phyloP scores from a whole-genome alignment of 148 eudicot genomes.

The Silene uniflora region DNA sequence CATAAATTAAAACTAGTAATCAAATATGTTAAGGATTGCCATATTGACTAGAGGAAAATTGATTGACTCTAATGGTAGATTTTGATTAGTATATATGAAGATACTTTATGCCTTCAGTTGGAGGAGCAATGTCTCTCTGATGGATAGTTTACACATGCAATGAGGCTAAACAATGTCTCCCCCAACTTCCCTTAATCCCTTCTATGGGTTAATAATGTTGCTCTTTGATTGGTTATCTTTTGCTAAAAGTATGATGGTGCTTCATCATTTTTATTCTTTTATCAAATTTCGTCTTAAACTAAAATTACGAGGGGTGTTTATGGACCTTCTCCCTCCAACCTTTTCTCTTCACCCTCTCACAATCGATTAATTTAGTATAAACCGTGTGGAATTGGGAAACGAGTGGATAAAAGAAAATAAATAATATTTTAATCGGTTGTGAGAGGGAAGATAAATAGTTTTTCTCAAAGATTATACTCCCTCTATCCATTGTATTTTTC shows the following conservation, averaged over 20 bases:
- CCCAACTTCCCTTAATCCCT: background rate
- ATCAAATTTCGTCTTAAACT: background rate
- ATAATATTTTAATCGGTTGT: no score
- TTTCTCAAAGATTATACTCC: no score
- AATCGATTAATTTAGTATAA: no score
- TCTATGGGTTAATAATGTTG: background rate
- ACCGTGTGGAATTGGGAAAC: no score
- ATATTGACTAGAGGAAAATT: background rate
- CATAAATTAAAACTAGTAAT: background rate
- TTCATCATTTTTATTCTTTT: background rate
- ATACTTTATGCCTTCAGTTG: conserved; percentile 4
- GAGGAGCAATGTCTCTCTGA: background rate
- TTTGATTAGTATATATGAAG: background rate
- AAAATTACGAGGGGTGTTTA: no score
- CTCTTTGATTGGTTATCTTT: background rate
- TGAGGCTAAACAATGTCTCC: background rate
- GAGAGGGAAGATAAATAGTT: no score
- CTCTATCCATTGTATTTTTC: no score
- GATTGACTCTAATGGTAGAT: background rate
- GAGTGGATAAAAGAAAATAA: no score
- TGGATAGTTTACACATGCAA: background rate
- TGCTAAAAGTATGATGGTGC: background rate
- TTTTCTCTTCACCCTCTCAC: no score
- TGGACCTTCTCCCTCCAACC: no score
- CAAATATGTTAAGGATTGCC: background rate